Evolutionary conservation across 495 filamentous ascomycete species (phyloP).

Genomic region (Penicillium tannophilum): DNA sequence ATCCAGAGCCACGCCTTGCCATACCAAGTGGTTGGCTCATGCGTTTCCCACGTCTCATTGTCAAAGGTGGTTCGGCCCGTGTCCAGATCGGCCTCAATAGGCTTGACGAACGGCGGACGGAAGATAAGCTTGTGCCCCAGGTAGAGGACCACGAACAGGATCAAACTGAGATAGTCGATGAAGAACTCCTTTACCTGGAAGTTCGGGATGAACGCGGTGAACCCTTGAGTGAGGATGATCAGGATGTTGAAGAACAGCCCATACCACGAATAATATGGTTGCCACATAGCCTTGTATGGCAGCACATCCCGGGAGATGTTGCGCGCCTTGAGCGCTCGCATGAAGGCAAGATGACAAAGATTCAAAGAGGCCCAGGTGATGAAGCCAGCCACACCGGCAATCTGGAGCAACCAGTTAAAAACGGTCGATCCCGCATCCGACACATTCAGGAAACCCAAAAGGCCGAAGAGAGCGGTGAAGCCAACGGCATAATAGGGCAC

Average conservation of each 20-base stretch:
- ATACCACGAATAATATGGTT: conserved; percentile 61
- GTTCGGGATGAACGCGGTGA: conserved; percentile 62
- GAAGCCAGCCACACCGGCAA: conserved; percentile 65
- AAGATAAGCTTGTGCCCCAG: conserved; percentile 58
- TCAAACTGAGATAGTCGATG: conserved; percentile 62
- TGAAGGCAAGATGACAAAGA: conserved; percentile 63
- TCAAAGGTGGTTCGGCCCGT: conserved; percentile 44
- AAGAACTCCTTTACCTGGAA: conserved; percentile 64
- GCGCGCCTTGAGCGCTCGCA: conserved; percentile 58
- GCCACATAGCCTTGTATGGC: conserved; percentile 59
- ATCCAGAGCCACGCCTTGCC: conserved; percentile 31
- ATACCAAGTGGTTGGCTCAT: conserved; percentile 43
- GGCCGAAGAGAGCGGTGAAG: conserved; percentile 52
- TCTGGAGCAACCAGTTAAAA: conserved; percentile 64
- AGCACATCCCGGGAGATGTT: conserved; percentile 58
- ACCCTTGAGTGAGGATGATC: conserved; percentile 70
- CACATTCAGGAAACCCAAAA: conserved; percentile 56
- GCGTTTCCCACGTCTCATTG: conserved; percentile 49
- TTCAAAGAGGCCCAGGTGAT: conserved; percentile 66
- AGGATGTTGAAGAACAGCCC: conserved; percentile 66
- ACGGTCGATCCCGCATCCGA: conserved; percentile 50
- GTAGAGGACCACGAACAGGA: conserved; percentile 61
- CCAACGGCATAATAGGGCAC: conserved; percentile 56
- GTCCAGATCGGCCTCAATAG: conserved; percentile 50
- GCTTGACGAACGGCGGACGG: conserved; percentile 43